Evolutionary conservation across 148 eudicot species (phyloP).

Genomic region (Chenopodium formosanum): DNA sequence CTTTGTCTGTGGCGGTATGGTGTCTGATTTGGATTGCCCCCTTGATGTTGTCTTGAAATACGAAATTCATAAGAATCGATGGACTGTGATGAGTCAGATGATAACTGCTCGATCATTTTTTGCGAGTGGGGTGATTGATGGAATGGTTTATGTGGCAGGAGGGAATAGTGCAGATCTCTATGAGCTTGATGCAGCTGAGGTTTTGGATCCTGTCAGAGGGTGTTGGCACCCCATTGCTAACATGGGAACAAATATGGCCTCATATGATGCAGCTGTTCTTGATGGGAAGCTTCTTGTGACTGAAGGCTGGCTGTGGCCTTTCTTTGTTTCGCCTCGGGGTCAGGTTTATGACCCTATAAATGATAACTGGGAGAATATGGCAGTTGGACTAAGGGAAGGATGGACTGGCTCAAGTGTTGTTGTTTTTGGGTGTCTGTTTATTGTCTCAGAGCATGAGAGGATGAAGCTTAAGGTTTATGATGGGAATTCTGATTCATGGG

Average conservation of each 20-base stretch:
- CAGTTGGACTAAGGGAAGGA: constrained; percentile 79
- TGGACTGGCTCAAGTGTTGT: constrained; percentile 98
- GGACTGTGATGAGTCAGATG: constrained; percentile 92
- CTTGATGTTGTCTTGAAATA: constrained; percentile 77
- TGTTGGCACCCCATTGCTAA: constrained; percentile 58
- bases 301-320: constrained; percentile 99
- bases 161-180: constrained; percentile 72
- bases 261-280: constrained; percentile 83
- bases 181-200: constrained; percentile 92
- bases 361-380: constrained; percentile 80
- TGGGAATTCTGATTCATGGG: constrained; percentile 65
- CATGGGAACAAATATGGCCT: constrained; percentile 82
- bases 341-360: constrained; percentile 80
- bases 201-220: constrained; percentile 60
- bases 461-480: constrained; percentile 90
- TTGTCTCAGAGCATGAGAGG: constrained; percentile 90
- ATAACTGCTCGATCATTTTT: constrained; percentile 75
- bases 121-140: constrained; percentile 79
- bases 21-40: constrained; percentile 78
- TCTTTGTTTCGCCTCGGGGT: constrained; percentile 82
- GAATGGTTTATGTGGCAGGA: constrained; percentile 84
- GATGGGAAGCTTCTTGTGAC: constrained; percentile 85
- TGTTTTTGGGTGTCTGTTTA: constrained; percentile 66
- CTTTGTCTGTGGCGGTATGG: constrained; percentile 81
- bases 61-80: constrained; percentile 66